A percentile compares a stretch with the other conserved stretches of the same genome.
Evolutionary conservation across 2,329 filamentous ascomycete genomes (phyloP).

Genomic region (Arthrobotrys entomopaga): DNA sequence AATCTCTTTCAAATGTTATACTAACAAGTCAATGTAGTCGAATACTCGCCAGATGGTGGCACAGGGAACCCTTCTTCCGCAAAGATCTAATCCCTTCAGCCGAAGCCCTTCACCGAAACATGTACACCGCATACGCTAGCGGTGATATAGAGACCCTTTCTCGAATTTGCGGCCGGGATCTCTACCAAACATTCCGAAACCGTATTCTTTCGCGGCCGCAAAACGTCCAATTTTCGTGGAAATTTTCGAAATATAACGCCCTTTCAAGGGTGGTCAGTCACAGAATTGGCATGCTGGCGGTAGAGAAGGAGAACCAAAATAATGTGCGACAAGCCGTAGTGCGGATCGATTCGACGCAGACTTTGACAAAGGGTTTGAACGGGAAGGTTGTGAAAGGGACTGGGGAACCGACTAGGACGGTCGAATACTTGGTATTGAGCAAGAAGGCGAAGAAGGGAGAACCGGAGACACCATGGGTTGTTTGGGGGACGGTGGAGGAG

Average conservation of each 20-base stretch:
- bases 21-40: conserved; percentile 22
- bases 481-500: conserved; percentile 59
- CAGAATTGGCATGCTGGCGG: conserved; percentile 38
- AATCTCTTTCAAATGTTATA: background rate
- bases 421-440: conserved; percentile 58
- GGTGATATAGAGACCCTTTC: conserved; percentile 56
- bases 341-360: conserved; percentile 58
- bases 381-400: conserved; percentile 55
- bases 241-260: conserved; percentile 54
- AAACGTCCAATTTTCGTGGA: conserved; percentile 56
- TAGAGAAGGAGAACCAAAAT: conserved; percentile 39
- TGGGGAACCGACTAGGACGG: conserved; percentile 53
- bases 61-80: conserved; percentile 37
- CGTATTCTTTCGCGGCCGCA: conserved; percentile 52
- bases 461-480: conserved; percentile 55
- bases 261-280: conserved; percentile 55
- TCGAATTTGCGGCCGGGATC: conserved; percentile 57
- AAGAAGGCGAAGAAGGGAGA: conserved; percentile 54
- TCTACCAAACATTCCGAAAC: conserved; percentile 56
- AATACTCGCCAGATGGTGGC: conserved; percentile 44
- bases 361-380: conserved; percentile 53
- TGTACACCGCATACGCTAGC: conserved; percentile 58
- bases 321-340: conserved; percentile 57
- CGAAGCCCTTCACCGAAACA: conserved; percentile 56
- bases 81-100: conserved; percentile 54